A percentile compares a stretch with the other conserved stretches of the same genome.
Conservation (phyloP, 1,284 basidiomycete genomes). For the Anthracocystis walkeri region DNA sequence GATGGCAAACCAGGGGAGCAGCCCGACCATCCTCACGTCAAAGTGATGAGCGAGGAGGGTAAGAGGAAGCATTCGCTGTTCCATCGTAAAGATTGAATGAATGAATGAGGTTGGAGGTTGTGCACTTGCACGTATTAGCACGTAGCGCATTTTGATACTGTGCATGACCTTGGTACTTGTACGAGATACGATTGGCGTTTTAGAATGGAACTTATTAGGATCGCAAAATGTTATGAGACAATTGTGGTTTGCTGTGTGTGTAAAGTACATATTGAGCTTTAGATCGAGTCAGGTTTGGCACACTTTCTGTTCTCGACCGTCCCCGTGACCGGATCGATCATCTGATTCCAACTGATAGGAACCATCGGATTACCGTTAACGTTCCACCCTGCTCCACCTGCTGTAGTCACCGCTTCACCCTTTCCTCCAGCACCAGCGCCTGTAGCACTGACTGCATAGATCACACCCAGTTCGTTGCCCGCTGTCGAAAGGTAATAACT, state of each 20-base stretch:
- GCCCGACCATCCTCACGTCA: constrained; percentile 65
- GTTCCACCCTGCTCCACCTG: constrained; percentile 41
- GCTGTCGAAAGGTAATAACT: constrained; percentile 93
- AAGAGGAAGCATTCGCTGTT: constrained; percentile 64
- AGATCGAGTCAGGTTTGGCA: constrained; percentile 77
- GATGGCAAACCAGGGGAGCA: constrained; percentile 54
- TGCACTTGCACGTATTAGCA: neutral
- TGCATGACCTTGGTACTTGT: constrained; percentile 3
- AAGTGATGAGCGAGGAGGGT: constrained; percentile 56
- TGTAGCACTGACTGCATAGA: constrained; percentile 55
- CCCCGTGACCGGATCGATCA: constrained; percentile 87
- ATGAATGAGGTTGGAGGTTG: constrained; percentile 1
- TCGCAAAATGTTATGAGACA: neutral
- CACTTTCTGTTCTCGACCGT: constrained; percentile 86
- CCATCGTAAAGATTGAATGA: constrained; percentile 55
- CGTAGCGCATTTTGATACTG: neutral
- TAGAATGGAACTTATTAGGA: constrained; percentile 21
- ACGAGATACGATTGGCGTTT: constrained; percentile 1
- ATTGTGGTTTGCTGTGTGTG: neutral
- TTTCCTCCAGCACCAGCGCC: neutral
- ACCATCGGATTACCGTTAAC: constrained; percentile 45
- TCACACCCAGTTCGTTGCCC: constrained; percentile 89
- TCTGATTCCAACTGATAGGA: constrained; percentile 84
- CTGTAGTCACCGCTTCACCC: neutral
- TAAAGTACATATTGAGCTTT: neutral